Conservation (phyloP, 1,139 yeast species). For the Suhomyces panamericanus region DNA sequence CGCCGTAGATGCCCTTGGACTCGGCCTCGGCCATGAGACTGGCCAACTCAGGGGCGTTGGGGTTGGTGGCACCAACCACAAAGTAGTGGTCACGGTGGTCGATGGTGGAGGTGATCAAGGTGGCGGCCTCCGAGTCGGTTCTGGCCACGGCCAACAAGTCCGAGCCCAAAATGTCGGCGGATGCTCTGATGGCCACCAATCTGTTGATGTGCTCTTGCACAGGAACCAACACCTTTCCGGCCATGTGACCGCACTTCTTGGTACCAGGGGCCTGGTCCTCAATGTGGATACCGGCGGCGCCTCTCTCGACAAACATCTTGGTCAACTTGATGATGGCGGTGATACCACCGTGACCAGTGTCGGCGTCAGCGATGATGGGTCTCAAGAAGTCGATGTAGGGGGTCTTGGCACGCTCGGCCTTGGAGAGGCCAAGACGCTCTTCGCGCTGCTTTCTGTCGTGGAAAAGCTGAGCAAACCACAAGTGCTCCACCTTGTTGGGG, state of each 20-base stretch:
- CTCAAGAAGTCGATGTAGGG: constrained; percentile 80
- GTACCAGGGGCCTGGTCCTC: constrained; percentile 99
- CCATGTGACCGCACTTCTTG: constrained; percentile 98
- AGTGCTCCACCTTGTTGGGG: constrained; percentile 96
- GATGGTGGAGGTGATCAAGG: constrained; percentile 87
- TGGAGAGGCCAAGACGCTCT: constrained; percentile 65
- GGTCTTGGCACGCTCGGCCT: constrained; percentile 61
- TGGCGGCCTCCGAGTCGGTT: constrained; percentile 97
- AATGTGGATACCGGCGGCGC: constrained; percentile 98
- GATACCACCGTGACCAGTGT: constrained; percentile 98
- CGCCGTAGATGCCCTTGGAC: constrained; percentile 68
- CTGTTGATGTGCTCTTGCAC: constrained; percentile 96
- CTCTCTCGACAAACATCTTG: constrained; percentile 94
- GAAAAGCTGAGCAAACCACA: constrained; percentile 95
- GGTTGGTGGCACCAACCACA: constrained; percentile 88
- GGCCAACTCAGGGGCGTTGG: constrained; percentile 70
- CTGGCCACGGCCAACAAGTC: constrained; percentile 88
- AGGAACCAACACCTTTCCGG: constrained; percentile 96
- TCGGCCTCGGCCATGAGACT: constrained; percentile 84
- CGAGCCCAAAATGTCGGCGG: constrained; percentile 90
- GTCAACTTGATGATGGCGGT: constrained; percentile 95
- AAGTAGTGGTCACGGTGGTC: constrained; percentile 95
- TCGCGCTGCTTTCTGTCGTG: constrained; percentile 96
- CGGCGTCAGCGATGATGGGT: constrained; percentile 96
- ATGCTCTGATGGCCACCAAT: constrained; percentile 89